Evolutionary conservation across 495 filamentous ascomycete species (phyloP).

Genomic region (Xylaria nigripes): DNA sequence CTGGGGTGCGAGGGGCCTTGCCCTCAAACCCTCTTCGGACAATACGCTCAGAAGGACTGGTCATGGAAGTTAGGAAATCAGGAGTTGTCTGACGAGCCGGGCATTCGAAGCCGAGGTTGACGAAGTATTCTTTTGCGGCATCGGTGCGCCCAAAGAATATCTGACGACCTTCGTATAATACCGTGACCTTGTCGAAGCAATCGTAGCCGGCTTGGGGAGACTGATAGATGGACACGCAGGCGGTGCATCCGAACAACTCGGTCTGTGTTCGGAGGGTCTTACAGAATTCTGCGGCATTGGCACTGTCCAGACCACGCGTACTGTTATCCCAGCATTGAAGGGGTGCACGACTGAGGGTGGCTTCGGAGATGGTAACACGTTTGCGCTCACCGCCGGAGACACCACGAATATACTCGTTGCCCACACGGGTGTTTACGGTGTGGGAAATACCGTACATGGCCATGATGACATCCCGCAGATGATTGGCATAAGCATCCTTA

Average conservation of each 20-base stretch:
- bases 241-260: conserved; percentile 55
- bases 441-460: conserved; percentile 70
- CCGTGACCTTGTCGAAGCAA: conserved; percentile 67
- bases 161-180: conserved; percentile 75
- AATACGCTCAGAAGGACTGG: conserved; percentile 58
- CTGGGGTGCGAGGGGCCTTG: conserved; percentile 59
- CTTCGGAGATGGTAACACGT: conserved; percentile 74
- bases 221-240: conserved; percentile 78
- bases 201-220: conserved; percentile 71
- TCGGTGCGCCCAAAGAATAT: conserved; percentile 66
- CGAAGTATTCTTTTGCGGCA: conserved; percentile 60
- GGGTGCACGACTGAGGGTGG: conserved; percentile 53
- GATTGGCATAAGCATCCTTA: conserved; percentile 50
- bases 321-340: conserved; percentile 83
- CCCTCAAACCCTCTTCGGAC: conserved; percentile 57
- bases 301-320: conserved; percentile 71
- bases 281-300: conserved; percentile 75
- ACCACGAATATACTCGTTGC: conserved; percentile 72
- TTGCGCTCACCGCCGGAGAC: conserved; percentile 79
- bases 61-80: conserved; percentile 76
- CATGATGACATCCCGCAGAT: conserved; percentile 71
- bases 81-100: conserved; percentile 65
- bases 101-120: conserved; percentile 67
- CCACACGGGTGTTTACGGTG: conserved; percentile 67
- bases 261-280: conserved; percentile 59